These are phyloP conservation scores for Metschnikowia peoriensis DNA, from an alignment of 805 yeast genomes.

Conservation along the genomic window DNA sequence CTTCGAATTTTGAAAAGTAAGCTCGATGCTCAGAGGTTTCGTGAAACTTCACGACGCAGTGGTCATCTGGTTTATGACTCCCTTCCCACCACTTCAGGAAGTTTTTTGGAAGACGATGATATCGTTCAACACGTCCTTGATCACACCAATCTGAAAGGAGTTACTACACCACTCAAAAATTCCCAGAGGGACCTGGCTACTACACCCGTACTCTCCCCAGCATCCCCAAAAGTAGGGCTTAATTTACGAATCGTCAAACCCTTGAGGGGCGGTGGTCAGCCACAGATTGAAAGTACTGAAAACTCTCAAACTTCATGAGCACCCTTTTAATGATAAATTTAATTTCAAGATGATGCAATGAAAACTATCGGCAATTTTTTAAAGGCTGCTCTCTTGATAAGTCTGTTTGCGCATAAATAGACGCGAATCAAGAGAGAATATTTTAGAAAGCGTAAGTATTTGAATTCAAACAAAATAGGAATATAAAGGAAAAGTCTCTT, in stretches of 20 bases:
- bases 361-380: too few species aligned
- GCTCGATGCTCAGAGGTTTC: conserved; percentile 16
- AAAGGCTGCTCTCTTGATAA: too few species aligned
- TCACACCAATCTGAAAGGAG: background rate
- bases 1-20: conserved; percentile 23
- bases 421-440: too few species aligned
- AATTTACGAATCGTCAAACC: conserved; percentile 64
- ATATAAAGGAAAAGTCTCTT: too few species aligned
- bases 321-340: too few species aligned
- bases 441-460: too few species aligned
- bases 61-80: conserved; percentile 8
- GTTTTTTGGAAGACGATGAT: conserved; percentile 5
- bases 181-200: background rate
- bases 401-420: too few species aligned
- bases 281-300: background rate
- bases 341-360: too few species aligned
- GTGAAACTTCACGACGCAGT: conserved; percentile 12
- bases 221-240: conserved; percentile 45
- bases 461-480: too few species aligned
- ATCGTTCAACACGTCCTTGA: background rate
- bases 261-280: conserved; percentile 47
- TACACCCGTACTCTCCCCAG: conserved; percentile 13
- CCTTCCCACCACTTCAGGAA: conserved; percentile 6
- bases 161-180: background rate
- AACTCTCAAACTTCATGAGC: too few species aligned